Conservation (phyloP, 345 rosid species). For the Arabidopsis arenosa region DNA sequence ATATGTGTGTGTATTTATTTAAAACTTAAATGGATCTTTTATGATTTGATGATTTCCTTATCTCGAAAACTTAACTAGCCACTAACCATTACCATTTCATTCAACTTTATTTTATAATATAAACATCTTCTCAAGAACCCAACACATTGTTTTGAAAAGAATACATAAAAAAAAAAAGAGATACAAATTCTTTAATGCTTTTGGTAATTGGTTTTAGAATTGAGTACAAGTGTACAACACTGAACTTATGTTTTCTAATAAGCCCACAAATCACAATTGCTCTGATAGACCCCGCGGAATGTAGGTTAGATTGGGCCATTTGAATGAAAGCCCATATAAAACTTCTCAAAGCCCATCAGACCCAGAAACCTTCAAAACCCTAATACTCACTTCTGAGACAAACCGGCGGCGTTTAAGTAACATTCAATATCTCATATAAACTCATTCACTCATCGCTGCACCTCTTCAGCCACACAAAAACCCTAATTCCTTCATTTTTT, state of each 20-base stretch:
- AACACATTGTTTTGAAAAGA: neutral
- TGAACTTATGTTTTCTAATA: neutral
- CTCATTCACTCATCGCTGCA: neutral
- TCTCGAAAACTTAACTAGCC: neutral
- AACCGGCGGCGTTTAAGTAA: neutral
- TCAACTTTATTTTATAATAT: neutral
- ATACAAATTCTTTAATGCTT: neutral
- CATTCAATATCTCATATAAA: neutral
- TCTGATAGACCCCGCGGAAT: no score
- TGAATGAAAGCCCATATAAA: neutral
- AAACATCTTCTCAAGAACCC: neutral
- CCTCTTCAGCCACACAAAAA: slow-evolving; percentile 18
- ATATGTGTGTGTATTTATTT: neutral
- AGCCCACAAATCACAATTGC: no score
- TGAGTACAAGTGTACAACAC: neutral
- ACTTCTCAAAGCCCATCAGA: neutral
- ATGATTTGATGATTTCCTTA: neutral
- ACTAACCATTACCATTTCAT: neutral
- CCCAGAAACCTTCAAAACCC: slow-evolving; percentile 7
- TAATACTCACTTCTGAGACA: neutral
- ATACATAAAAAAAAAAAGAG: neutral
- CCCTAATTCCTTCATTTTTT: slow-evolving; percentile 23
- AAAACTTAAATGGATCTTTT: neutral
- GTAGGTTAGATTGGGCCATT: neutral
- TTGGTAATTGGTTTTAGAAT: neutral